These are phyloP conservation scores for Phyllosticta citrichinensis DNA, from an alignment of 2,329 filamentous ascomycete species.

Conservation along the genomic window DNA sequence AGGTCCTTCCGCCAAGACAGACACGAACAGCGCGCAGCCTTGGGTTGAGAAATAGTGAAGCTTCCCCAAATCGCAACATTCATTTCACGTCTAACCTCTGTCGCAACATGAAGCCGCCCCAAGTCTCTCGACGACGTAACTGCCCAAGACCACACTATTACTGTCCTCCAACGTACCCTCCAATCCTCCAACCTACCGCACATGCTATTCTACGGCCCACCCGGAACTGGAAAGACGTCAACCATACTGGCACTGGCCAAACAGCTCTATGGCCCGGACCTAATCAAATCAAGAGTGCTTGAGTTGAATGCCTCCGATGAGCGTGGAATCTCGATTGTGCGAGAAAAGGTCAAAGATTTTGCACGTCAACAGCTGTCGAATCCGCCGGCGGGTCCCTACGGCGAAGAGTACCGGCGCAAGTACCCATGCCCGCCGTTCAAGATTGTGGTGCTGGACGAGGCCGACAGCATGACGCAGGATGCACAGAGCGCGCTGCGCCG, in stretches of 20 bases:
- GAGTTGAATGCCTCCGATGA: conserved; percentile 99
- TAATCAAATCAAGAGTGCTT: conserved; percentile 88
- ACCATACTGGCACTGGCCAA: conserved; percentile 95
- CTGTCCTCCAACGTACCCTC: conserved; percentile 80
- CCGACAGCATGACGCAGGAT: conserved; percentile 98
- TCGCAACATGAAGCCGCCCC: conserved; percentile 55
- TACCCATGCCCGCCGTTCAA: conserved; percentile 98
- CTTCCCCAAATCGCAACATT: background rate
- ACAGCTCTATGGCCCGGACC: conserved; percentile 90
- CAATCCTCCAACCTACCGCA: conserved; percentile 97
- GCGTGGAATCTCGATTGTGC: conserved; percentile 91
- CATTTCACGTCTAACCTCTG: background rate
- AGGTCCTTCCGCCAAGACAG: conserved; percentile 49
- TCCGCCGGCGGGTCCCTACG: conserved; percentile 56
- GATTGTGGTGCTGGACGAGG: conserved; percentile 96
- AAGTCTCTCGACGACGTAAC: conserved; percentile 91
- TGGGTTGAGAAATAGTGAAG: conserved; percentile 98
- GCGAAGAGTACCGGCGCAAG: conserved; percentile 47
- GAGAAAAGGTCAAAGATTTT: conserved; percentile 97
- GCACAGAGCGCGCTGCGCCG: conserved; percentile 84
- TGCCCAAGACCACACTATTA: conserved; percentile 94
- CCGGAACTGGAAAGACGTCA: conserved; percentile 94
- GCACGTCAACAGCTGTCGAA: conserved; percentile 89
- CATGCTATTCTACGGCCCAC: conserved; percentile 98
- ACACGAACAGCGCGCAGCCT: conserved; percentile 62